Evolutionary conservation across 495 filamentous ascomycete species (phyloP), one percentile per base, ranked within the genome.

Genomic region (Tuber magnatum): DNA sequence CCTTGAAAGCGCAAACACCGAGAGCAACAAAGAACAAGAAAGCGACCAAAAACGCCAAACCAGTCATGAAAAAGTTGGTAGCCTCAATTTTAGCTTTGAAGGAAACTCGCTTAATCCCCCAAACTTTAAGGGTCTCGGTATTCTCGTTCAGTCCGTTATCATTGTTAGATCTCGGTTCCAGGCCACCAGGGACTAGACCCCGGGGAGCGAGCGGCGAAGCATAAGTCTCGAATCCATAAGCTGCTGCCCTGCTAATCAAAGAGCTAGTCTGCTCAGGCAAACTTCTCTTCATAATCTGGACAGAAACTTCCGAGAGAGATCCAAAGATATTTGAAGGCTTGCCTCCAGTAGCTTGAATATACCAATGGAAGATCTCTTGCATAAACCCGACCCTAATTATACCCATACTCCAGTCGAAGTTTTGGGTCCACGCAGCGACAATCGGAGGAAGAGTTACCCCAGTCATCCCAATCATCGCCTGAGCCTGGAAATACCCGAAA

Each of bases 361-460:
- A 99, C 95, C 95, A 99, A 43, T 93, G 96, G 73, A 92, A 90
- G 76, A 97, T 93, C 43, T 86, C 85, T 83, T 99, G 92, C 82
- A 98, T 87, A 84, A 98, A 99, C 65, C 87, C 86, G 74, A 99
- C 88, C 72, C 88, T 88, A 81, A 99, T 97, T 81, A 99, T 94
- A 80, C 95, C 95, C 93, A 99, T 96, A 83, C 90, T 94, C 95
- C 95, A 99, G 83, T 94, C 91, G 86, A 98, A 97, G 82, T 98
- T 95, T 86, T 98, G 94, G 0, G 94, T 97, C 95, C 95, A 99
- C 0, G 94, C 87, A 81, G 91, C 88, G 68, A 97, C 95, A 70
- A 97, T 92, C 0, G 95, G 95, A 4, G 95, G 95, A 71, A 97
- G 89, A 39, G 87, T 87, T n/a, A 97, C 90, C 20, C 91, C 87